Base-by-base conservation (phyloP, 1,284 basidiomycete genomes). In the Malassezia globosa region DNA sequence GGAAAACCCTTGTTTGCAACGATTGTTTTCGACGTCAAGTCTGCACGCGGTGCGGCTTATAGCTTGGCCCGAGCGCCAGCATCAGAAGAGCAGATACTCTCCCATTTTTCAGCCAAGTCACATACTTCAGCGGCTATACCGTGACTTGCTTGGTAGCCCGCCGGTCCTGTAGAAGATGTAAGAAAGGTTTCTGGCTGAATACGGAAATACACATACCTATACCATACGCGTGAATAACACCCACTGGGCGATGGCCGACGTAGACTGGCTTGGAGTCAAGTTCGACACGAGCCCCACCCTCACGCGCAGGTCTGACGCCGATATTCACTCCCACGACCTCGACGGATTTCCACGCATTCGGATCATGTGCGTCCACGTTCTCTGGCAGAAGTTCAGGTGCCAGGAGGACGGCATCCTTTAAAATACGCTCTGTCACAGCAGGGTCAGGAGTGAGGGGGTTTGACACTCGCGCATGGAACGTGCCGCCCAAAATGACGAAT, bases 401-500 rank as follows among this genome's bases (percentile, higher is more conserved):
- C 2, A 63, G 36, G 7, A 52, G 42, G 2, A 54, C 41, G 23
- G 60, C 61, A n/a, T 76, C 74, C 39, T 73, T 67, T 55, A 78
- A 72, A 56, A 81, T 80, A 22, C 64, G 66, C 16, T 64, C 60
- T 4, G 78, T 78, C 10, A 67, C 70, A 7, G 64, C 61, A 46
- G 74, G 73, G 58, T 78, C 64, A 38, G 79, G 65, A 7, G 38
- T 42, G 6, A 55, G 48, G 1, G 22, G 11, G 16, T 53, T 39
- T 7, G 55, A 42, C 7, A 49, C 49, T 16, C 37, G 66, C 27
- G 60, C 44, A 46, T 79, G 74, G 62, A 74, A 80, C 7, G 78
- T 78, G n/a, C 80, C 80, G 5, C 80, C 80, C 35, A 81, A 64
- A 52, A 80, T 73, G 27, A 73, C 76, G 19, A 75, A 73, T 29